Base-by-base conservation (phyloP, 2,329 filamentous ascomycete species). In the Xylariaceae sp. region DNA sequence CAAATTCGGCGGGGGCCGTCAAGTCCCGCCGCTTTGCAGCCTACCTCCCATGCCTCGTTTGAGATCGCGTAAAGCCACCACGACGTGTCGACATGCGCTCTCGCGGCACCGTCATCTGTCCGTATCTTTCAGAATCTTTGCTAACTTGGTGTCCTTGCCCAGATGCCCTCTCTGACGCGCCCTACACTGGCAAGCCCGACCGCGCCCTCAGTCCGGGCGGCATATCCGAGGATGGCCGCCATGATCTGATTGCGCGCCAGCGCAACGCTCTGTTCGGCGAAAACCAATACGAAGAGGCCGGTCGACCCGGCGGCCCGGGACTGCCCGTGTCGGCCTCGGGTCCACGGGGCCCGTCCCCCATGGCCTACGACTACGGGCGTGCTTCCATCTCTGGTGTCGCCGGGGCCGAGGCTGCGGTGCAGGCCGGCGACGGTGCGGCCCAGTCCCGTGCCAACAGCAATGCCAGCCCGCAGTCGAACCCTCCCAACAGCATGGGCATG, bases 191-290 rank as follows among this genome's bases (percentile, higher is more conserved):
- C 70, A 95, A 95, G 70, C 80, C 82, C 57, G 86, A 92, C 55
- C 84, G 86, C 58, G 81, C 85, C 51, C 75, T 88, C 66, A 92
- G 85, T 66, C 86, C 86, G 34, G 80, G 80, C 51, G 64, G 69
- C 55, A 84, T 94, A 83, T 93, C 83, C 57, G 92, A 96, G 67
- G 89, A 95, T 52, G 89, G 94, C 55, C 90, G 90, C 52, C 87
- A 90, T 51, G 90, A 96, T 52, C 73, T 96, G 60, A 94, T 96
- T 62, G 85, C 89, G 50, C 89, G 90, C 56, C 92, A 96, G 66
- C 88, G 93, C 63, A 89, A 83, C 61, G 89, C 90, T 45, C 67
- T 98, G 47, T 98, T 96, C 61, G 87, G 88, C 57, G 86, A 85
- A 55, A 70, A 70, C 9, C 59, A 73, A 32, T 82, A 78, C 31